phyloP scores from a whole-genome alignment of 495 filamentous ascomycete species.

The Daldinia decipiens region DNA sequence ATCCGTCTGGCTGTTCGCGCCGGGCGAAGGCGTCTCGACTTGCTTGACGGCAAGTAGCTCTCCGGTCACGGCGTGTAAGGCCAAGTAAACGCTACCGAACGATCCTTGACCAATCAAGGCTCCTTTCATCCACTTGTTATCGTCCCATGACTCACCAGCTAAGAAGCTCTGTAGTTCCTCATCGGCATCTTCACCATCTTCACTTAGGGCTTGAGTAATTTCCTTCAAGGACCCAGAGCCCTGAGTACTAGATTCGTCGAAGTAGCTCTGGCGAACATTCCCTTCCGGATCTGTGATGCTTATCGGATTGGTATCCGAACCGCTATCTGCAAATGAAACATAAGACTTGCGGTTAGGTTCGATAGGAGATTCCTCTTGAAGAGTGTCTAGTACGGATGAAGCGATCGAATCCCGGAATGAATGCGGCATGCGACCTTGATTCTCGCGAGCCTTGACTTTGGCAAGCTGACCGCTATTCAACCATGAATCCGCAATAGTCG shows the following conservation, averaged over 20 bases:
- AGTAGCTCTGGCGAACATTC: constrained; percentile 78
- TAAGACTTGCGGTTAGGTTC: constrained; percentile 96
- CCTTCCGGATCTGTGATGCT: constrained; percentile 79
- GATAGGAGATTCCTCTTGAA: constrained; percentile 90
- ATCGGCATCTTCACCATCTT: constrained; percentile 90
- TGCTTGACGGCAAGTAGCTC: constrained; percentile 99
- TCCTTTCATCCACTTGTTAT: constrained; percentile 99
- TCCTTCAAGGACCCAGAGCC: constrained; percentile 64
- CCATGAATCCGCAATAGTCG: constrained; percentile 96
- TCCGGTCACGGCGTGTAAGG: constrained; percentile 95
- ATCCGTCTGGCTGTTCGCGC: constrained; percentile 81
- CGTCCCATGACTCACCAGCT: constrained; percentile 91
- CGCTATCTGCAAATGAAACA: constrained; percentile 87
- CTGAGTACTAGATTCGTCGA: constrained; percentile 81
- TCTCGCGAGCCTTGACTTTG: constrained; percentile 58
- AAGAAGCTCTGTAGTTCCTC: constrained; percentile 82
- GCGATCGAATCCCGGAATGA: constrained; percentile 86
- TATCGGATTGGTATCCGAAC: constrained; percentile 70
- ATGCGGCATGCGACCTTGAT: constrained; percentile 51
- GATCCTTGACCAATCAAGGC: constrained; percentile 96
- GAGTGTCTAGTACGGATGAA: constrained; percentile 82
- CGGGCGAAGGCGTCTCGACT: constrained; percentile 88
- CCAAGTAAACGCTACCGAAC: constrained; percentile 96
- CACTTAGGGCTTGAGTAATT: constrained; percentile 72
- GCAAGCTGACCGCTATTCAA: constrained; percentile 68